These are phyloP conservation scores for Rosa rugosa DNA, from an alignment of 306 rosid species.

Conservation along the genomic window DNA sequence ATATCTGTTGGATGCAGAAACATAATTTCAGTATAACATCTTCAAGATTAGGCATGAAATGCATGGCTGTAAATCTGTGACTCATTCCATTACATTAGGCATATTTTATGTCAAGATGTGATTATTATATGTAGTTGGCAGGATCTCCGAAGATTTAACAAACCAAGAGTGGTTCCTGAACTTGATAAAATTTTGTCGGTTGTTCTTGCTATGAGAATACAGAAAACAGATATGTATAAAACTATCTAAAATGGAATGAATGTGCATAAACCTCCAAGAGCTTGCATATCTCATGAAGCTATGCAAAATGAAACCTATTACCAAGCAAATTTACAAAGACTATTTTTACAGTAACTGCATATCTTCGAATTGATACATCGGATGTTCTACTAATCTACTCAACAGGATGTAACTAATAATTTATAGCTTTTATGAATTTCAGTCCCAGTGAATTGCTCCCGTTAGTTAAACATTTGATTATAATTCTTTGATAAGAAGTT, in stretches of 20 bases:
- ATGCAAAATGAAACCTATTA: not conserved
- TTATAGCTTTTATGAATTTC: not conserved
- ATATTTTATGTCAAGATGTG: not conserved
- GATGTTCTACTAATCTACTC: not conserved
- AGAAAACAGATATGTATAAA: not conserved
- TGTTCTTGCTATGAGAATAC: not conserved
- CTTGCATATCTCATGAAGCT: not conserved
- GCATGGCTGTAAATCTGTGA: not conserved
- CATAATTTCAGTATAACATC: slow-evolving; percentile 8
- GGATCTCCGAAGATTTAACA: not conserved
- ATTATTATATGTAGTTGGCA: not conserved
- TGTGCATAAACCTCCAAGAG: not conserved
- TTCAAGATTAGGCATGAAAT: slow-evolving; percentile 6
- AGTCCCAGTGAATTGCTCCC: not conserved
- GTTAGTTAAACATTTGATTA: not conserved
- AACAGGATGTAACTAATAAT: not conserved
- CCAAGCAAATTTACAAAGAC: not conserved
- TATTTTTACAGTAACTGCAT: not conserved
- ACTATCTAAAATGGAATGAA: not conserved
- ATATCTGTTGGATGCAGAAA: slow-evolving; percentile 55
- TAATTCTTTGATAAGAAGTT: not conserved
- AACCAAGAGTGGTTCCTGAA: not conserved
- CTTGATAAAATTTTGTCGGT: not conserved
- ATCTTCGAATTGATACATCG: not conserved
- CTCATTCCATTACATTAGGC: not conserved